Conservation (phyloP, 495 filamentous ascomycete genomes). For the Aspergillus cristatus region DNA sequence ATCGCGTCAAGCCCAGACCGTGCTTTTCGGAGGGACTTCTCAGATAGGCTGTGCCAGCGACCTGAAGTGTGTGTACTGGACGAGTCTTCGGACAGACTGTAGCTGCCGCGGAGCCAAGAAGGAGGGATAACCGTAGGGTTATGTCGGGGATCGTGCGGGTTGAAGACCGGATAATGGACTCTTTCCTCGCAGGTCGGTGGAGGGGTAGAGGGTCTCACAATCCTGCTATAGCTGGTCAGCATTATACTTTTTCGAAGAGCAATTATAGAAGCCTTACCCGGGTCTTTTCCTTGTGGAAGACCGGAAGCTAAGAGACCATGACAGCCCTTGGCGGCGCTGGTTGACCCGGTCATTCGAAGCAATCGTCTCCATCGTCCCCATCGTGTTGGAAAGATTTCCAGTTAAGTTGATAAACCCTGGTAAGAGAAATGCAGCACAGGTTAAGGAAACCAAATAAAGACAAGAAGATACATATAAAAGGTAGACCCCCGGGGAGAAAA, state of each 20-base stretch:
- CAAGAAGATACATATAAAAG: too few species aligned
- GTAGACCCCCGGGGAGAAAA: too few species aligned
- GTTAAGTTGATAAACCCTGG: not conserved
- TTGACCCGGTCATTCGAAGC: slow-evolving; percentile 1
- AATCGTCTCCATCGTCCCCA: slow-evolving; percentile 9
- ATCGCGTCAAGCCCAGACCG: slow-evolving; percentile 24
- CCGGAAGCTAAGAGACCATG: slow-evolving; percentile 12
- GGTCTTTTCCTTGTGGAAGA: slow-evolving; percentile 9
- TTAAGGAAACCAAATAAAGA: too few species aligned
- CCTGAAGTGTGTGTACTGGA: slow-evolving; percentile 10
- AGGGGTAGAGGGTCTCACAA: slow-evolving; percentile 5
- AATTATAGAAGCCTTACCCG: slow-evolving; percentile 17
- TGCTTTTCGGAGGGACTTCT: slow-evolving; percentile 24
- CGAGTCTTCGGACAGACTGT: slow-evolving; percentile 6
- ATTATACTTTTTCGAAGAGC: not conserved
- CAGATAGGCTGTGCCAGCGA: slow-evolving; percentile 20
- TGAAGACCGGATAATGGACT: slow-evolving; percentile 28
- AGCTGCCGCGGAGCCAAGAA: slow-evolving; percentile 5
- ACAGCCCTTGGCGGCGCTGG: slow-evolving; percentile 7
- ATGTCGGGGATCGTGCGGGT: slow-evolving; percentile 27
- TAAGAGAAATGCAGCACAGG: not conserved
- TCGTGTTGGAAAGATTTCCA: too few species aligned
- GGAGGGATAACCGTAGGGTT: slow-evolving; percentile 13
- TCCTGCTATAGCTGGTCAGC: not conserved
- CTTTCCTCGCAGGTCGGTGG: slow-evolving; percentile 23